A percentile compares a stretch with the other conserved stretches of the same genome.
Conservation (phyloP, 2,329 filamentous ascomycete species). For the Cryphonectria parasitica region DNA sequence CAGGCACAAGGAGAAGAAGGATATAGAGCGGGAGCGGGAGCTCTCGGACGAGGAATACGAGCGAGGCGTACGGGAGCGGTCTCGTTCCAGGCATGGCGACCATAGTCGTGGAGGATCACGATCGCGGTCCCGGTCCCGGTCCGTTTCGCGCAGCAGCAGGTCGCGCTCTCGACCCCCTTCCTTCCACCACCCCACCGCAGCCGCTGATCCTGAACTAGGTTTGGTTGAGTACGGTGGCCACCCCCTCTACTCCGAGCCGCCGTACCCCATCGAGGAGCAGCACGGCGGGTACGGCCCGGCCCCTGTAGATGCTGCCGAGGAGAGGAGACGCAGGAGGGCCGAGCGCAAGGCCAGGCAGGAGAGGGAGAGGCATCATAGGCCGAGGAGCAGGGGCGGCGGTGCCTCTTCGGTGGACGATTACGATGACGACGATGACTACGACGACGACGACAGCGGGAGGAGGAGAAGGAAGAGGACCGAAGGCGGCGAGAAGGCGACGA, state of each 20-base stretch:
- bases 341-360: constrained; percentile 38
- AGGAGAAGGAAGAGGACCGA: constrained; percentile 33
- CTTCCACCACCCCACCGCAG: constrained; percentile 35
- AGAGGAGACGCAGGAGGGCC: constrained; percentile 37
- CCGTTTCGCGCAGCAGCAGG: constrained; percentile 54
- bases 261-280: constrained; percentile 36
- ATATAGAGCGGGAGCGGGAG: constrained; percentile 44
- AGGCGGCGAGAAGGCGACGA: constrained; percentile 44
- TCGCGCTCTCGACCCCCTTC: constrained; percentile 40
- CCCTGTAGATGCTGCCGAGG: constrained; percentile 51
- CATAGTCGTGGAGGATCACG: constrained; percentile 25
- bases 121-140: constrained; percentile 30
- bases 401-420: constrained; percentile 32
- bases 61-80: constrained; percentile 42
- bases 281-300: constrained; percentile 24
- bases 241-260: constrained; percentile 52
- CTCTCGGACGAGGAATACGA: constrained; percentile 37
- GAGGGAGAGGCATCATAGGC: constrained; percentile 33
- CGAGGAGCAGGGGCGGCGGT: constrained; percentile 34
- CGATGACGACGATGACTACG: constrained; percentile 19
- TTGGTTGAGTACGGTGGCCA: constrained; percentile 69
- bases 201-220: constrained; percentile 69
- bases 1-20: constrained; percentile 63
- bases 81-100: constrained; percentile 31
- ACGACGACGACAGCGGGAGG: constrained; percentile 31